These are phyloP conservation scores for Lobulomyces angularis DNA, from an alignment of 192 early-diverging fungal genomes.

Conservation along the genomic window DNA sequence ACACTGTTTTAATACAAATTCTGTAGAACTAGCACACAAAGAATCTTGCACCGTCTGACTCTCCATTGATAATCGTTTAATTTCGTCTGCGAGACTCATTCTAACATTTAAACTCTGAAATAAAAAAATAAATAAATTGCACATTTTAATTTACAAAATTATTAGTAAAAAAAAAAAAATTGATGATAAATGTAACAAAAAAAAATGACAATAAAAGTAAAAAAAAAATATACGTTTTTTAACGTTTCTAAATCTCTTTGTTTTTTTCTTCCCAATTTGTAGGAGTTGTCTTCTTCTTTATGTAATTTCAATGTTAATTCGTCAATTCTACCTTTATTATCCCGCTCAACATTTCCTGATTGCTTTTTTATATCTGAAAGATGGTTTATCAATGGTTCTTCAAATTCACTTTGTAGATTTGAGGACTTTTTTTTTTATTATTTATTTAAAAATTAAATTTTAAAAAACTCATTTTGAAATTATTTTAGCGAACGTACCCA, in stretches of 20 bases:
- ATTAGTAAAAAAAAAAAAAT: neutral
- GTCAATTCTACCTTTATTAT: constrained; percentile 28
- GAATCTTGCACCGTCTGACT: constrained; percentile 26
- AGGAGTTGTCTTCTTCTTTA: constrained; percentile 28
- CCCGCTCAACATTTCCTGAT: too few relatives aligned
- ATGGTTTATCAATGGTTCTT: constrained; percentile 22
- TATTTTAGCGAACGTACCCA: constrained; percentile 20
- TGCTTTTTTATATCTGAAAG: constrained; percentile 2
- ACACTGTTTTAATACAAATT: constrained; percentile 20
- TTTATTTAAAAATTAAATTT: neutral
- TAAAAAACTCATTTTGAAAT: constrained; percentile 3
- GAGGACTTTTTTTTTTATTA: constrained; percentile 15
- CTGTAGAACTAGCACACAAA: constrained; percentile 23
- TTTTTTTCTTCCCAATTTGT: constrained; percentile 31
- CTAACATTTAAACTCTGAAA: constrained; percentile 27
- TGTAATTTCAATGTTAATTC: constrained; percentile 24
- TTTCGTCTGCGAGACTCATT: constrained; percentile 33
- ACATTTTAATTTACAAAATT: neutral
- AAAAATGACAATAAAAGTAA: too few relatives aligned
- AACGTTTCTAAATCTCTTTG: constrained; percentile 27
- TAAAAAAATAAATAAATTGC: constrained; percentile 2
- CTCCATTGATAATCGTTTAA: constrained; percentile 34
- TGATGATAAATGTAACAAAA: neutral
- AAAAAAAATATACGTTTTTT: constrained; percentile 18
- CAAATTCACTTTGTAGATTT: constrained; percentile 31